phyloP scores from a whole-genome alignment of 192 early-diverging fungal genomes.

The Coemansia sp. region DNA sequence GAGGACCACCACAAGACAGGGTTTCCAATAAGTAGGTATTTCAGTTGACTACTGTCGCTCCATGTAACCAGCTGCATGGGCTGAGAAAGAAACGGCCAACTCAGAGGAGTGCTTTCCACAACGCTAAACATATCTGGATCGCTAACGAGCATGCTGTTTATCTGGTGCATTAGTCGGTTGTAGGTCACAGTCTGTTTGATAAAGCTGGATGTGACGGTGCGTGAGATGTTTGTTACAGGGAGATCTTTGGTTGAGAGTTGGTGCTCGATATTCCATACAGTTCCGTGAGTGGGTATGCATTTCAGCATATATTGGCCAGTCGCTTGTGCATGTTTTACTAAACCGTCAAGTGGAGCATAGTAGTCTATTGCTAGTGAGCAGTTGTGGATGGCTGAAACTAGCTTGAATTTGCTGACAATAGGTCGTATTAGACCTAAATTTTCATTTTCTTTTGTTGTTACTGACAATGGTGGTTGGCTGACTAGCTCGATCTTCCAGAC shows the following conservation, averaged over 20 bases:
- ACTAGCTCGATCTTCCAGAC: neutral
- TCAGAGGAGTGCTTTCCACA: slow-evolving; percentile 74
- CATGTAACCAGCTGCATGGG: slow-evolving; percentile 91
- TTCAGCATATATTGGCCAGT: slow-evolving; percentile 5
- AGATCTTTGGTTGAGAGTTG: slow-evolving; percentile 69
- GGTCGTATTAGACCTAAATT: slow-evolving; percentile 63
- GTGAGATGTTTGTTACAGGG: slow-evolving; percentile 59
- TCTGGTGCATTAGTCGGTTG: slow-evolving; percentile 93
- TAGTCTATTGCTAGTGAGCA: slow-evolving; percentile 61
- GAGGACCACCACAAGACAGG: slow-evolving; percentile 87
- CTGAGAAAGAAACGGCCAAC: slow-evolving; percentile 83
- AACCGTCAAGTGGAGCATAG: neutral
- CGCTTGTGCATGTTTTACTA: neutral
- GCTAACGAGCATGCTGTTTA: slow-evolving; percentile 89
- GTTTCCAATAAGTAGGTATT: slow-evolving; percentile 90
- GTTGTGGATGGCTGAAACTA: slow-evolving; percentile 68
- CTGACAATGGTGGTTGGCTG: slow-evolving; percentile 68
- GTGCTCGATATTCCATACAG: slow-evolving; percentile 92
- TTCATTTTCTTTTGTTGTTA: slow-evolving; percentile 6
- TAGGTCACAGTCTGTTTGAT: slow-evolving; percentile 78
- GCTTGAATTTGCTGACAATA: slow-evolving; percentile 76
- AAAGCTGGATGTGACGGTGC: slow-evolving; percentile 65
- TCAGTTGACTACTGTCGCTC: slow-evolving; percentile 71
- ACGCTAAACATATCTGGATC: slow-evolving; percentile 86
- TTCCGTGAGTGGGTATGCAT: slow-evolving; percentile 29